These are phyloP conservation scores for Canavalia gladiata DNA, from an alignment of 306 rosid genomes.

Conservation along the genomic window DNA sequence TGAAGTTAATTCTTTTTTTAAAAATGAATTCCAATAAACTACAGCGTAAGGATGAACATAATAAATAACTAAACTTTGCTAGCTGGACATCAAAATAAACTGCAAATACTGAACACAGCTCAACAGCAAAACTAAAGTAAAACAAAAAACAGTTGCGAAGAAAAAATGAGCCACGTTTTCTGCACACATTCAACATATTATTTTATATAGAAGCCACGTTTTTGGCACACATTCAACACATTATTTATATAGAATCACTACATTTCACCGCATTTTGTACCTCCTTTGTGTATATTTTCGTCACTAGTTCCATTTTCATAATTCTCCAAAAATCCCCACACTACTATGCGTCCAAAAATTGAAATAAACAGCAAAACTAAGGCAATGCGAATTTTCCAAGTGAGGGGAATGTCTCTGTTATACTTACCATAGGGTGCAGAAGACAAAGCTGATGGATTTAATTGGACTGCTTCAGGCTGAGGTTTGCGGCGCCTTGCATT, in stretches of 20 bases:
- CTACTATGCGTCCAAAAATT: constrained; percentile 9
- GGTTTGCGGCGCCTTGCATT: constrained; percentile 99
- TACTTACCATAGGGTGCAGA: constrained; percentile 67
- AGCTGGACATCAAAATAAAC: constrained; percentile 1
- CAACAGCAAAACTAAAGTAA: neutral
- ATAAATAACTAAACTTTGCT: neutral
- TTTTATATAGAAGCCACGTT: too few relatives aligned
- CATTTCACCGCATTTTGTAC: neutral
- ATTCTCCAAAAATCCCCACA: neutral
- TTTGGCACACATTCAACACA: neutral
- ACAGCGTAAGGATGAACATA: neutral
- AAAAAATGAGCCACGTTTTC: neutral
- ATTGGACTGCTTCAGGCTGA: constrained; percentile 60
- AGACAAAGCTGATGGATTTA: constrained; percentile 65
- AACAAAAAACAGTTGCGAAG: neutral
- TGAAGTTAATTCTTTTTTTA: neutral
- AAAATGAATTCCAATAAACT: constrained; percentile 1
- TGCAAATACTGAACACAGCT: neutral
- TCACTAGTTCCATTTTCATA: constrained; percentile 12
- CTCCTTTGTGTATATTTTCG: constrained; percentile 2
- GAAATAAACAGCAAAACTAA: constrained; percentile 4
- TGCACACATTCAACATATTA: too few relatives aligned
- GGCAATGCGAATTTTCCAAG: neutral
- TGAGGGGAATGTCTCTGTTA: constrained; percentile 12
- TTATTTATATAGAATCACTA: too few relatives aligned